Evolutionary conservation across 345 rosid genomes (phyloP).

Genomic region (Odontarrhena argentea): DNA sequence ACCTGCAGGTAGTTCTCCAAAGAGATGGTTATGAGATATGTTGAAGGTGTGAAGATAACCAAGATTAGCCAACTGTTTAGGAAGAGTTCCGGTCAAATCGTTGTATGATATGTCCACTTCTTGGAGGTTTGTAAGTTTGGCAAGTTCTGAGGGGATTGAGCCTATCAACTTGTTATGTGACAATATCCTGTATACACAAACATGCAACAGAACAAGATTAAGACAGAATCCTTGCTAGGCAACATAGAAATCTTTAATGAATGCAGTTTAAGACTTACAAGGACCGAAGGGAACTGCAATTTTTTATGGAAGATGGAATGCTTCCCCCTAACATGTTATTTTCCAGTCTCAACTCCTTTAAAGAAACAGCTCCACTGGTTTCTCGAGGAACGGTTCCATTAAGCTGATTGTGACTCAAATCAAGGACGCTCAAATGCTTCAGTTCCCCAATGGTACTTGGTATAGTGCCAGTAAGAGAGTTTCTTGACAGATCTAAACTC

Average conservation of each 20-base stretch:
- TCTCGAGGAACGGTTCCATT: conserved; percentile 72
- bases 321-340: conserved; percentile 58
- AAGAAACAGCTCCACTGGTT: conserved; percentile 66
- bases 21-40: conserved; percentile 79
- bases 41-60: conserved; percentile 68
- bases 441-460: conserved; percentile 11
- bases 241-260: conserved; percentile 38
- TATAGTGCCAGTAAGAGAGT: too few species aligned
- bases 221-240: conserved; percentile 43
- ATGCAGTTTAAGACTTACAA: conserved; percentile 55
- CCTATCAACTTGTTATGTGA: conserved; percentile 70
- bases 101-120: conserved; percentile 76
- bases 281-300: conserved; percentile 57
- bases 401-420: conserved; percentile 69
- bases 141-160: conserved; percentile 61
- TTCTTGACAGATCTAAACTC: too few species aligned
- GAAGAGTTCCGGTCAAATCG: conserved; percentile 60
- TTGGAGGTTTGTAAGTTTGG: conserved; percentile 59
- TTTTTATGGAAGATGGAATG: conserved; percentile 68
- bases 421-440: conserved; percentile 63
- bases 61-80: conserved; percentile 83
- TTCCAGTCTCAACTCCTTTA: conserved; percentile 69
- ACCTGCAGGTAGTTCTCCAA: conserved; percentile 85
- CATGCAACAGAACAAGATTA: conserved; percentile 17
- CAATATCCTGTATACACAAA: conserved; percentile 53